A percentile compares a stretch with the other conserved stretches of the same genome.
Conservation (phyloP, 176 grass and related monocot genomes). For the Paspalum notatum region DNA sequence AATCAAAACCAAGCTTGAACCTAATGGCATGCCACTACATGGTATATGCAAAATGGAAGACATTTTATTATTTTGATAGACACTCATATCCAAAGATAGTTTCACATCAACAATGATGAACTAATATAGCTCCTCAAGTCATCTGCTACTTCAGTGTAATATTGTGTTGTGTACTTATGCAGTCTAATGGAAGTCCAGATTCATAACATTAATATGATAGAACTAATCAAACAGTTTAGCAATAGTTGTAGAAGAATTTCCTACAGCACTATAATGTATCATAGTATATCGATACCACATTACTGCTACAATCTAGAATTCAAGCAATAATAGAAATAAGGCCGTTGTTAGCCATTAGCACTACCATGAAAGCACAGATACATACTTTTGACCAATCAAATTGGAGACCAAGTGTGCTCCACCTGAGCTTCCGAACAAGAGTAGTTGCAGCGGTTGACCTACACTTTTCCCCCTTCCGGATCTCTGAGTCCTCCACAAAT, state of each 20-base stretch:
- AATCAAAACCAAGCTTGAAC: conserved; percentile 4
- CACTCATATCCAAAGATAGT: neutral
- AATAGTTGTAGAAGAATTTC: neutral
- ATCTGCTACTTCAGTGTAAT: neutral
- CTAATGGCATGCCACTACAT: neutral
- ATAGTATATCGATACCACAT: neutral
- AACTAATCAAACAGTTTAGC: neutral
- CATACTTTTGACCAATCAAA: conserved; percentile 90
- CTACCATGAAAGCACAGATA: neutral
- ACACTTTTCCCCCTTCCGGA: conserved; percentile 10
- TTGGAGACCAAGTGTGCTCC: conserved; percentile 87
- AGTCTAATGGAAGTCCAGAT: neutral
- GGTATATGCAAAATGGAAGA: neutral
- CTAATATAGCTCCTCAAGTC: conserved; percentile 3
- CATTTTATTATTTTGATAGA: neutral
- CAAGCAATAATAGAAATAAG: neutral
- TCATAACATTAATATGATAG: neutral
- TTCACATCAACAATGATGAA: neutral
- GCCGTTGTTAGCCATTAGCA: neutral
- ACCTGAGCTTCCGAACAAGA: conserved; percentile 76
- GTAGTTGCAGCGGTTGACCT: conserved; percentile 52
- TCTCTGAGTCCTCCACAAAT: conserved; percentile 38
- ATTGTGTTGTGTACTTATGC: conserved; percentile 6
- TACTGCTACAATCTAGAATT: neutral
- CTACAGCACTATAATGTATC: neutral